phyloP scores from a whole-genome alignment of 176 grass and related monocot species.

The barley (Hordeum vulgare) region MorexV3_pseudomolecules_assembly NC_058520.1:554865742-554866241 shows the following conservation, averaged over 20 bases:
- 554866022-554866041: background rate
- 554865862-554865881: slow-evolving; percentile 3
- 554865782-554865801: slow-evolving; percentile 35
- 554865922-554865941: background rate
- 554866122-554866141: background rate
- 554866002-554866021: background rate
- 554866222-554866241: too few species aligned
- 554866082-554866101: background rate
- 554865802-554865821: background rate
- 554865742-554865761: background rate
- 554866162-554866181: background rate
- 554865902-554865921: too few species aligned
- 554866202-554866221: background rate
- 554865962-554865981: background rate
- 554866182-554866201: background rate
- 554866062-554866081: background rate
- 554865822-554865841: background rate
- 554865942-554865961: background rate
- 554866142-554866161: background rate
- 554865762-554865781: background rate
- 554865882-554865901: background rate
- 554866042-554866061: background rate
- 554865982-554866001: background rate
- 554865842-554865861: background rate
- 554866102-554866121: background rate